Evolutionary conservation across 2,329 filamentous ascomycete species (phyloP).

Genomic region (Botrytis medusae): DNA sequence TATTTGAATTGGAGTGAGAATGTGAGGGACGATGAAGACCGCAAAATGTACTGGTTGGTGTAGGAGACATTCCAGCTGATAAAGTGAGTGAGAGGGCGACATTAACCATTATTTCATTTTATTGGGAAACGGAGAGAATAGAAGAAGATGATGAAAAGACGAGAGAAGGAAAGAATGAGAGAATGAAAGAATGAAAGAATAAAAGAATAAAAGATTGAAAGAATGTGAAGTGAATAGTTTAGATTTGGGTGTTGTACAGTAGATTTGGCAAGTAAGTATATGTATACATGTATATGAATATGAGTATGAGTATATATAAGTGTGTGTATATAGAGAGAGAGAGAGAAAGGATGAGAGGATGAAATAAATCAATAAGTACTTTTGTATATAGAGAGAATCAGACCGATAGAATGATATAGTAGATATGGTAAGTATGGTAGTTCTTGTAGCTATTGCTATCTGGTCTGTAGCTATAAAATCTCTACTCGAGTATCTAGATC

Average conservation of each 20-base stretch:
- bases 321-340: neutral
- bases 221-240: neutral
- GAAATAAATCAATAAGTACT: neutral
- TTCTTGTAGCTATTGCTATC: neutral
- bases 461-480: neutral
- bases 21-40: slow-evolving; percentile 9
- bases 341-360: neutral
- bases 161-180: neutral
- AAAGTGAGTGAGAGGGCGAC: neutral
- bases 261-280: neutral
- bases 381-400: neutral
- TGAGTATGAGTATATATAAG: no score
- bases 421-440: neutral
- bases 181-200: neutral
- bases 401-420: neutral
- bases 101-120: slow-evolving; percentile 18
- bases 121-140: neutral
- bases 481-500: neutral
- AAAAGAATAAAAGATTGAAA: neutral
- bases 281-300: no score
- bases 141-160: no score
- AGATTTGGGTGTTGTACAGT: no score
- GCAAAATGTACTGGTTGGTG: slow-evolving; percentile 1
- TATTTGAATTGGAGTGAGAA: neutral
- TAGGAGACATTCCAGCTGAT: slow-evolving; percentile 14